phyloP scores from a whole-genome alignment of 73 alveolate genomes.

The Symbiodinium natans region DNA sequence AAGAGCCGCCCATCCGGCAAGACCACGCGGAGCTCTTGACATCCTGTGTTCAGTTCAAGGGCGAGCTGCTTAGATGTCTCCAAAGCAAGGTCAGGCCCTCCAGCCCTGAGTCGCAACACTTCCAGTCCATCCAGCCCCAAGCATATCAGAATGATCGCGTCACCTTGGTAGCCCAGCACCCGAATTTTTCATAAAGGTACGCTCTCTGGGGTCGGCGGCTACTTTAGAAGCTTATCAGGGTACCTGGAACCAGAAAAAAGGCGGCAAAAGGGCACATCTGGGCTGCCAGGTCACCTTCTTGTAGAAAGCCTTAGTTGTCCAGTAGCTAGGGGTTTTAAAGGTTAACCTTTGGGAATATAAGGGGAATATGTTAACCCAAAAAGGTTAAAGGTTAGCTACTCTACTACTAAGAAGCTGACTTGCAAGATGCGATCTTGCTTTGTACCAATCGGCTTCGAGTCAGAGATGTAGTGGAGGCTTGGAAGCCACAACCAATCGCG shows the following conservation, averaged over 20 bases:
- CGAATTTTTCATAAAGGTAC: too few species aligned
- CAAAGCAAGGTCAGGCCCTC: not conserved
- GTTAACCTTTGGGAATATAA: too few species aligned
- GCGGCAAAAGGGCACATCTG: too few species aligned
- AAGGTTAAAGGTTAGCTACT: too few species aligned
- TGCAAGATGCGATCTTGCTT: not conserved
- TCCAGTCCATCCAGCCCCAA: not conserved
- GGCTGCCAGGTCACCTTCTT: too few species aligned
- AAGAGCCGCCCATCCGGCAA: conserved; percentile 11
- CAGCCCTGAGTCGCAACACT: not conserved
- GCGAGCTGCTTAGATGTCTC: not conserved
- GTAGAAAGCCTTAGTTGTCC: too few species aligned
- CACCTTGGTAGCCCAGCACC: not conserved
- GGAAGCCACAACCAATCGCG: conserved; percentile 1
- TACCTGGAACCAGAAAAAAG: too few species aligned
- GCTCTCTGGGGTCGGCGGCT: too few species aligned
- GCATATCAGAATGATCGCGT: not conserved
- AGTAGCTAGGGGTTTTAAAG: too few species aligned
- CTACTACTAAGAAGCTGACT: too few species aligned
- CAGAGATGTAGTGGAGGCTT: not conserved
- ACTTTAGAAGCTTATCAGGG: too few species aligned
- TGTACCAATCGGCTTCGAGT: not conserved
- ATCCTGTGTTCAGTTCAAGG: not conserved
- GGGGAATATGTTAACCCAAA: too few species aligned
- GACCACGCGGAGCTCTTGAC: not conserved